These are phyloP conservation scores for Magnusiomyces suaveolens DNA, from an alignment of 1,139 yeast genomes.

Conservation along the genomic window DNA sequence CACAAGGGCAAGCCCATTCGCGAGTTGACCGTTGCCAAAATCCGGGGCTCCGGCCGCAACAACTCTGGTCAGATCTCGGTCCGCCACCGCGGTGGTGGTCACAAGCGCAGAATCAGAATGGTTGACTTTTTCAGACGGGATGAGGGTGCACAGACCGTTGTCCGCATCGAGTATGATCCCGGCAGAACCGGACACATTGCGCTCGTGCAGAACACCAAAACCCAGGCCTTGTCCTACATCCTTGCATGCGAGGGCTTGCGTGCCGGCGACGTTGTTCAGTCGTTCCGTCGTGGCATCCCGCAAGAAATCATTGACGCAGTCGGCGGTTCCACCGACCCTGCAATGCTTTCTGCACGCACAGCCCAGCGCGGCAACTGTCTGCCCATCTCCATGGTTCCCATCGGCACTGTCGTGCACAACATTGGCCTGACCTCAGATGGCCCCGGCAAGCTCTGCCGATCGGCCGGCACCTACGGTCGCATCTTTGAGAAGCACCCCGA, in stretches of 20 bases:
- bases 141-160: slow-evolving; percentile 68
- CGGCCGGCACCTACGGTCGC: slow-evolving; percentile 94
- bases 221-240: slow-evolving; percentile 65
- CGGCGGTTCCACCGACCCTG: slow-evolving; percentile 85
- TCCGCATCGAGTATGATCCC: slow-evolving; percentile 93
- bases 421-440: slow-evolving; percentile 70
- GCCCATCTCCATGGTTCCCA: slow-evolving; percentile 84
- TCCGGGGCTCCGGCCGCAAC: slow-evolving; percentile 81
- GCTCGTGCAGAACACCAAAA: slow-evolving; percentile 52
- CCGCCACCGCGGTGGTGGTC: slow-evolving; percentile 97
- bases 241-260: slow-evolving; percentile 89
- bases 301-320: slow-evolving; percentile 60
- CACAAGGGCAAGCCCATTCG: slow-evolving; percentile 77
- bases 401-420: slow-evolving; percentile 83
- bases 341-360: slow-evolving; percentile 75
- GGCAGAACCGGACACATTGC: slow-evolving; percentile 94
- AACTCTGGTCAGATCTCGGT: slow-evolving; percentile 80
- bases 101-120: slow-evolving; percentile 74
- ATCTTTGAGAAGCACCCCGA: slow-evolving; percentile 71
- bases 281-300: slow-evolving; percentile 86
- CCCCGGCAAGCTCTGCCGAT: slow-evolving; percentile 83
- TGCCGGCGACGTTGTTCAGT: slow-evolving; percentile 83
- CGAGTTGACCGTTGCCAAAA: slow-evolving; percentile 65
- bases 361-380: slow-evolving; percentile 92
- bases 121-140: slow-evolving; percentile 64